Conservation (phyloP, 805 yeast species). For the Pichia californica region DNA sequence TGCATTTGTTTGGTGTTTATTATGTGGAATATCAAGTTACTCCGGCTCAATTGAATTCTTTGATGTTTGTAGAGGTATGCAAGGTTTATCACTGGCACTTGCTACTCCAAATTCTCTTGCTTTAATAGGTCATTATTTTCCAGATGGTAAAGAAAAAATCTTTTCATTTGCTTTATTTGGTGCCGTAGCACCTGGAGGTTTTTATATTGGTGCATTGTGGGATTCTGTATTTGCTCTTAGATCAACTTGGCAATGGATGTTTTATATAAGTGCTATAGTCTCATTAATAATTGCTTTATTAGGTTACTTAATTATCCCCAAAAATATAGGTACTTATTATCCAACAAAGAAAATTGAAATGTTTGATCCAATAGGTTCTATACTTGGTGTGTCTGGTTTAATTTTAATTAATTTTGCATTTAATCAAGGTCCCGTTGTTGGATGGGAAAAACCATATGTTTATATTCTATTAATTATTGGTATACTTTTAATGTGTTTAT, state of each 20-base stretch:
- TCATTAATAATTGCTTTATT: constrained; percentile 28
- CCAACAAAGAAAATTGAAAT: constrained; percentile 7
- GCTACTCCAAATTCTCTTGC: constrained; percentile 57
- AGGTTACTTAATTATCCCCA: constrained; percentile 36
- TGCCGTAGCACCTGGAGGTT: constrained; percentile 59
- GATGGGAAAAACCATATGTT: constrained; percentile 58
- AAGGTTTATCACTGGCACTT: constrained; percentile 60
- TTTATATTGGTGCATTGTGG: constrained; percentile 47
- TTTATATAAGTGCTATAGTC: constrained; percentile 41
- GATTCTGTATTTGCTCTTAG: constrained; percentile 41
- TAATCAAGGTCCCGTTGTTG: constrained; percentile 70
- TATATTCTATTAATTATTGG: constrained; percentile 52
- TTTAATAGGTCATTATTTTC: constrained; percentile 40
- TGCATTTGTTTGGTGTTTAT: constrained; percentile 49
- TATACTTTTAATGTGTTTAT: constrained; percentile 34
- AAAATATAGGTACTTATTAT: constrained; percentile 16
- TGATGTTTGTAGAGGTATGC: constrained; percentile 51
- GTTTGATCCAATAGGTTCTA: constrained; percentile 51
- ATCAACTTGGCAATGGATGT: constrained; percentile 59
- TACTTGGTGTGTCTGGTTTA: constrained; percentile 52
- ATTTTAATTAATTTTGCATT: constrained; percentile 61
- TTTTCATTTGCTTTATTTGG: constrained; percentile 53
- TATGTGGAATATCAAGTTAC: constrained; percentile 54
- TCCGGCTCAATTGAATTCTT: constrained; percentile 44
- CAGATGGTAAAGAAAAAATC: constrained; percentile 44